Evolutionary conservation across 495 filamentous ascomycete genomes (phyloP), one percentile per base, ranked within the genome.

Genomic region (Aspergillus olivimuriae): DNA sequence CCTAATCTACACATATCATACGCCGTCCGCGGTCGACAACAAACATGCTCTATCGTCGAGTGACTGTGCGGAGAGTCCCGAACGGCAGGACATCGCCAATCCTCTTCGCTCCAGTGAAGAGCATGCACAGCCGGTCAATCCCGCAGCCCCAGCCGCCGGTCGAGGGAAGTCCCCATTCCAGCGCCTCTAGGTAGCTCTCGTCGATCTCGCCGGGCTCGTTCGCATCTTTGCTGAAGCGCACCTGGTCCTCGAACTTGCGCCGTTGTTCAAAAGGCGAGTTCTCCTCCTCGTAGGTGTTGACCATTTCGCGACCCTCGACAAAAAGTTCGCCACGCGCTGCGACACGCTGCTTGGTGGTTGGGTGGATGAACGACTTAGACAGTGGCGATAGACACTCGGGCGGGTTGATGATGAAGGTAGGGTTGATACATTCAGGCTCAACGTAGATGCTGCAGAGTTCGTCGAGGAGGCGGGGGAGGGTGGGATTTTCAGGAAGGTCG

Each of bases 271-370:
- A 81, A 0, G 92, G 94, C 34, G 86, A 86, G 63, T 97, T 98
- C 65, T 98, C 92, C 66, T 98, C 92, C 65, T 98, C 92, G 68
- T 98, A 98, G 55, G 85, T 87, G 61, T 98, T 98, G 7, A 91
- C 86, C 23, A 94, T 66, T 55, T 98, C 92, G 34, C 74, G 73
- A 11, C 83, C 81, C 31, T 75, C 58, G 55, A 95, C 76, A 66
- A 96, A 97, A 28, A 98, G 79, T 60, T 98, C 92, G 2, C 83
- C 86, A 31, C 92, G 82, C 2, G 87, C 86, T 2, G 89, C 81
- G 12, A 88, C 77, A 32, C 56, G 62, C 50, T 94, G 88, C n/a
- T 72, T 63, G 0, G 77, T 86, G 2, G 54, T 56, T 1, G 78
- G 74, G 43, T 75, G 64, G 17, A 50, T 43, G 67, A 88, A 94